These are phyloP conservation scores for Gautieria morchelliformis DNA, from an alignment of 768 basidiomycete genomes.

Conservation along the genomic window DNA sequence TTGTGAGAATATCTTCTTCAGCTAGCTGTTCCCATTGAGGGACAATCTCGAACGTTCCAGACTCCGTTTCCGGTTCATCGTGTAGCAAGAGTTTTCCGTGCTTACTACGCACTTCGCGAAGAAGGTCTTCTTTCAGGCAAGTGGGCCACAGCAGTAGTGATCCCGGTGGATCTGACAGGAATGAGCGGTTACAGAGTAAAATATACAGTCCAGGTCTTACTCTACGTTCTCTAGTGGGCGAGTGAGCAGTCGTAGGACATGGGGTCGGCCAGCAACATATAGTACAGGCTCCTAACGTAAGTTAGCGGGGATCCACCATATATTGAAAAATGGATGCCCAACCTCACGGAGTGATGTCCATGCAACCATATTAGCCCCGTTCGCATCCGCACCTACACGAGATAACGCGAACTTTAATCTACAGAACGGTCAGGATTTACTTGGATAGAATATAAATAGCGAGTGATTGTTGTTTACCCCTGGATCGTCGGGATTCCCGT, in stretches of 20 bases:
- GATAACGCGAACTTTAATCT: constrained; percentile 72
- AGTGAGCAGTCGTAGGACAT: constrained; percentile 82
- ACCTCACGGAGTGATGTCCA: constrained; percentile 98
- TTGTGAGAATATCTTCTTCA: constrained; percentile 79
- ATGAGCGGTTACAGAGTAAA: neutral
- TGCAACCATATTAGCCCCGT: constrained; percentile 64
- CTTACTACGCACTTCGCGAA: constrained; percentile 64
- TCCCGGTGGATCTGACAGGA: constrained; percentile 71
- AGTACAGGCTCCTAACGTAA: constrained; percentile 75
- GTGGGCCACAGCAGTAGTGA: constrained; percentile 80
- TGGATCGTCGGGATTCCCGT: constrained; percentile 96
- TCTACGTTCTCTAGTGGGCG: constrained; percentile 91
- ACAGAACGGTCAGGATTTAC: neutral
- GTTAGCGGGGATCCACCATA: constrained; percentile 5
- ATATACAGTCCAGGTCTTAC: constrained; percentile 34
- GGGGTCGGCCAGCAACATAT: constrained; percentile 78
- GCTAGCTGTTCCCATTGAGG: constrained; percentile 90
- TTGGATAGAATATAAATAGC: neutral
- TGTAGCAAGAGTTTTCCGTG: constrained; percentile 81
- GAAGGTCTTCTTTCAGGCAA: constrained; percentile 85
- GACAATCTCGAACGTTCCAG: constrained; percentile 82
- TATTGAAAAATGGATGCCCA: constrained; percentile 6
- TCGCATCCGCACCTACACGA: constrained; percentile 70
- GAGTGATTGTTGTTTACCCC: constrained; percentile 40
- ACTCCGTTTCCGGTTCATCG: constrained; percentile 90